phyloP scores from a whole-genome alignment of 805 yeast genomes.

The Brettanomyces custersianus region DNA sequence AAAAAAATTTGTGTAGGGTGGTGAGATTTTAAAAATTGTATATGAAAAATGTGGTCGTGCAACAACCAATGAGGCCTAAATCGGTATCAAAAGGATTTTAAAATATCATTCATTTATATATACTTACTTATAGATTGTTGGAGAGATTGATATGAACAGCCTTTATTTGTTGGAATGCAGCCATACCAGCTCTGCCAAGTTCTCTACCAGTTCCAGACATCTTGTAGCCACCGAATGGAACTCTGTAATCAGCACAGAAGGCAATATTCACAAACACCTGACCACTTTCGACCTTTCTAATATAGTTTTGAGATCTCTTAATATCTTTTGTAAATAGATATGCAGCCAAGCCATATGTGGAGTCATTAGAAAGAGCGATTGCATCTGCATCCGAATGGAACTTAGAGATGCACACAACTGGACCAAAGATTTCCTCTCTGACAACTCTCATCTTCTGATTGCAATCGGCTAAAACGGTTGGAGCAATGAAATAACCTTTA shows the following conservation, averaged over 20 bases:
- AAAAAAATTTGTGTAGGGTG: too few species aligned
- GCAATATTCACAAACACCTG: slow-evolving; percentile 88
- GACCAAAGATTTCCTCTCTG: slow-evolving; percentile 82
- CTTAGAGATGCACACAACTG: slow-evolving; percentile 78
- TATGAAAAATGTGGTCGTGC: too few species aligned
- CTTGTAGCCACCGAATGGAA: slow-evolving; percentile 92
- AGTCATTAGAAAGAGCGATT: slow-evolving; percentile 66
- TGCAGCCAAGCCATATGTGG: slow-evolving; percentile 82
- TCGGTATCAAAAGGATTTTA: too few species aligned
- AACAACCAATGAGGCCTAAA: too few species aligned
- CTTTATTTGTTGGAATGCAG: slow-evolving; percentile 78
- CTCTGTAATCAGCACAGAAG: slow-evolving; percentile 77
- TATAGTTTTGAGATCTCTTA: slow-evolving; percentile 65
- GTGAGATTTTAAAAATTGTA: too few species aligned
- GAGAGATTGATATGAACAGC: slow-evolving; percentile 56
- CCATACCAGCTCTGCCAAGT: slow-evolving; percentile 82
- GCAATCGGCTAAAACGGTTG: slow-evolving; percentile 70
- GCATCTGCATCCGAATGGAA: slow-evolving; percentile 80
- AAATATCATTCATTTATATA: background rate
- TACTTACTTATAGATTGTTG: slow-evolving; percentile 12
- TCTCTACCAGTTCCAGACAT: slow-evolving; percentile 91
- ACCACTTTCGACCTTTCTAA: slow-evolving; percentile 74
- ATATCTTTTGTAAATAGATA: slow-evolving; percentile 78
- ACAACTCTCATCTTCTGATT: slow-evolving; percentile 60
- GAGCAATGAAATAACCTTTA: slow-evolving; percentile 56